These are phyloP conservation scores for Xerocomus brunneocitrinus DNA, from an alignment of 768 basidiomycete genomes.

Conservation along the genomic window DNA sequence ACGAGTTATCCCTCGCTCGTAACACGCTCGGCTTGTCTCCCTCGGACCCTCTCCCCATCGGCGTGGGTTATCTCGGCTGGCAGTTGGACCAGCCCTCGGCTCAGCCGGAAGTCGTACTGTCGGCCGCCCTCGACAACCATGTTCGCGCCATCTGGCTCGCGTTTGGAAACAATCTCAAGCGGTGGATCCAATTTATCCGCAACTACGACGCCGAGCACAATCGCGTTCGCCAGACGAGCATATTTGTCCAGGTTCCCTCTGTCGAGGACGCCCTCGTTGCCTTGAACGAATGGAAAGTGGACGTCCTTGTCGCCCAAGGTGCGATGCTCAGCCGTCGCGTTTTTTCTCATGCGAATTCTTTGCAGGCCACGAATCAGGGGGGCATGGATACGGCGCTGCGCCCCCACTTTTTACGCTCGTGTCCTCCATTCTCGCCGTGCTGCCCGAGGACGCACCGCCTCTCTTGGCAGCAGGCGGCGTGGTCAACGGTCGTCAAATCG, in stretches of 20 bases:
- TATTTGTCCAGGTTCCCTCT: constrained; percentile 65
- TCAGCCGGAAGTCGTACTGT: constrained; percentile 40
- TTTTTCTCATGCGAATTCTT: not conserved
- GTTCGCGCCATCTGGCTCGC: constrained; percentile 73
- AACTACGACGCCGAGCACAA: constrained; percentile 44
- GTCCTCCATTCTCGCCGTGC: constrained; percentile 45
- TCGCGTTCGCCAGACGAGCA: constrained; percentile 40
- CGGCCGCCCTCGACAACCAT: constrained; percentile 46
- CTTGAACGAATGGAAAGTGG: constrained; percentile 61
- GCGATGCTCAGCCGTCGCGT: not conserved
- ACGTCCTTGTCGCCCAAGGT: constrained; percentile 81
- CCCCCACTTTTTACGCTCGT: constrained; percentile 60
- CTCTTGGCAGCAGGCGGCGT: constrained; percentile 76
- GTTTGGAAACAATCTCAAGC: constrained; percentile 54
- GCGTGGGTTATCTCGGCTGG: constrained; percentile 76
- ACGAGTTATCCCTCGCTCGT: constrained; percentile 54
- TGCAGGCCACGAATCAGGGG: constrained; percentile 74
- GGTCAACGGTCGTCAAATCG: constrained; percentile 58
- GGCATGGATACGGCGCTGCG: constrained; percentile 59
- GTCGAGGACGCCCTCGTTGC: constrained; percentile 57
- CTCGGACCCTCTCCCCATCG: constrained; percentile 46
- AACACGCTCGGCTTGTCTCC: constrained; percentile 33
- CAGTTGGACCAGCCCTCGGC: constrained; percentile 50
- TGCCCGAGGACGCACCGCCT: constrained; percentile 42
- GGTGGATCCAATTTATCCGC: constrained; percentile 62